Evolutionary conservation across 441 rosid species (phyloP).

Genomic region (Croton setiger): DNA sequence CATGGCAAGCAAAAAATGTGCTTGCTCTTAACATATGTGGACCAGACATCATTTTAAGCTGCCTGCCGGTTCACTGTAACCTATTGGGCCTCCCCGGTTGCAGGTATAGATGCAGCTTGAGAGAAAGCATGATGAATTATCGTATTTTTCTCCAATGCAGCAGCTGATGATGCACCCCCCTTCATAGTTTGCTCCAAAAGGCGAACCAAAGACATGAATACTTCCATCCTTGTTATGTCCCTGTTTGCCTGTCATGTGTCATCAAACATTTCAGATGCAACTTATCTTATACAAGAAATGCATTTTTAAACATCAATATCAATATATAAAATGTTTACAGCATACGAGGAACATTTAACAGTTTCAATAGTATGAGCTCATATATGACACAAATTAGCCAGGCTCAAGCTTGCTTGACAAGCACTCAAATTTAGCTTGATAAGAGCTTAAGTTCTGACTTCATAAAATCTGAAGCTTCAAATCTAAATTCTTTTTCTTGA

Average conservation of each 20-base stretch:
- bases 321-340: neutral
- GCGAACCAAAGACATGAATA: constrained; percentile 80
- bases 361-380: neutral
- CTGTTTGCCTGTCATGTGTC: constrained; percentile 56
- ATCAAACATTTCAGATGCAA: constrained; percentile 9
- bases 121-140: constrained; percentile 46
- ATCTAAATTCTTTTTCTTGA: no score
- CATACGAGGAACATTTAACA: neutral
- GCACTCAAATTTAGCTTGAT: no score
- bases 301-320: neutral
- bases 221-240: constrained; percentile 89
- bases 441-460: no score
- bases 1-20: constrained; percentile 43
- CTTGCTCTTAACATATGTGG: constrained; percentile 57
- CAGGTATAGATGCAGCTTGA: constrained; percentile 46
- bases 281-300: neutral
- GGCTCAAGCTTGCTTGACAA: no score
- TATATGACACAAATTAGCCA: neutral
- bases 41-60: constrained; percentile 12
- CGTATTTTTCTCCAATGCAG: constrained; percentile 46
- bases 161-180: constrained; percentile 35
- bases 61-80: constrained; percentile 34
- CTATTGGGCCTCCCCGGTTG: constrained; percentile 53
- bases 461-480: no score
- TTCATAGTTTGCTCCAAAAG: constrained; percentile 74